A percentile compares a stretch with the other conserved stretches of the same genome.
Evolutionary conservation across 116 monocot species (phyloP).

Genomic region (Cymodocea nodosa): DNA sequence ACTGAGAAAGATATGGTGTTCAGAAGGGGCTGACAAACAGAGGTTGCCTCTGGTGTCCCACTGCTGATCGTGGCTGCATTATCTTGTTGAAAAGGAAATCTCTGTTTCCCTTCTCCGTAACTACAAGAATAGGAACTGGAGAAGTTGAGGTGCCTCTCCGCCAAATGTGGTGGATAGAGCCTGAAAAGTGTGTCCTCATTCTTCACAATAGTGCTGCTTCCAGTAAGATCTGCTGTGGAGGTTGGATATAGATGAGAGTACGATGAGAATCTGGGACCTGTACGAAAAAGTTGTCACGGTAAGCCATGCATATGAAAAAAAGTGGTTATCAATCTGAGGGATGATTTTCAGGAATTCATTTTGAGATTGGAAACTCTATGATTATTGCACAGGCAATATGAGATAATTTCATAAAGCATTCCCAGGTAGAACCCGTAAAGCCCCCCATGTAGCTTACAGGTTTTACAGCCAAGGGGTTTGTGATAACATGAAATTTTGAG

Average conservation of each 20-base stretch:
- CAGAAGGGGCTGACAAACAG: slow-evolving; percentile 7
- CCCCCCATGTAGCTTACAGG: too few species aligned
- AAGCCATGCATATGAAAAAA: not conserved
- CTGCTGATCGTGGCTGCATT: not conserved
- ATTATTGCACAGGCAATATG: too few species aligned
- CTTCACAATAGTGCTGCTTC: slow-evolving; percentile 10
- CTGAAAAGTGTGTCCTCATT: slow-evolving; percentile 13
- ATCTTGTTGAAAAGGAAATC: slow-evolving; percentile 41
- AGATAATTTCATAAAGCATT: too few species aligned
- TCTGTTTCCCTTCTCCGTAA: slow-evolving; percentile 34
- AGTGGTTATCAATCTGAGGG: not conserved
- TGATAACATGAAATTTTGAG: too few species aligned
- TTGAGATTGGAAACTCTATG: not conserved
- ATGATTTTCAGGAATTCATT: not conserved
- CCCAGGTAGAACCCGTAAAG: too few species aligned
- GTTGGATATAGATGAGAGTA: slow-evolving; percentile 28
- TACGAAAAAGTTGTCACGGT: not conserved
- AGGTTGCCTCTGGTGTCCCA: slow-evolving; percentile 2
- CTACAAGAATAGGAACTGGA: slow-evolving; percentile 16
- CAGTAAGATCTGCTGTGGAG: slow-evolving; percentile 16
- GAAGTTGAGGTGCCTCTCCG: slow-evolving; percentile 17
- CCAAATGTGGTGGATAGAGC: slow-evolving; percentile 15
- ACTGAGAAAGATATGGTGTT: slow-evolving; percentile 16
- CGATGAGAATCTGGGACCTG: slow-evolving; percentile 36
- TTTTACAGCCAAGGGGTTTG: too few species aligned